phyloP scores from a whole-genome alignment of 1,284 basidiomycete species.

The Polyporus tsugae region DNA sequence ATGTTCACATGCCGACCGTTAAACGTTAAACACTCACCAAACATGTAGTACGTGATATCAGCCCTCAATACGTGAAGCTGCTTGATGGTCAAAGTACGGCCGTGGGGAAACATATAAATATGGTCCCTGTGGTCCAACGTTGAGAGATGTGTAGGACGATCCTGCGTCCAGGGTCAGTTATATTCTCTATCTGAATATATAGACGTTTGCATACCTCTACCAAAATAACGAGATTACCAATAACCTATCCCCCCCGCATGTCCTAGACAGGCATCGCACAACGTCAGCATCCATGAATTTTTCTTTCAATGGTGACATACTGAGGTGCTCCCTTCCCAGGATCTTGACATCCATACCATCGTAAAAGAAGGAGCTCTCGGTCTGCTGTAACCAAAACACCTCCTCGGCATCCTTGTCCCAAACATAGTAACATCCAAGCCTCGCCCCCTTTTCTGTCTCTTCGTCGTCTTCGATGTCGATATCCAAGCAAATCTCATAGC shows the following conservation, averaged over 20 bases:
- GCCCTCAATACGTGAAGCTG: constrained; percentile 10
- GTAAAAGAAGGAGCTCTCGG: constrained; percentile 7
- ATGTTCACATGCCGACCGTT: neutral
- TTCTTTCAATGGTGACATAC: constrained; percentile 21
- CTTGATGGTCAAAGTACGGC: constrained; percentile 1
- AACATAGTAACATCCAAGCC: constrained; percentile 34
- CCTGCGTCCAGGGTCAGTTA: neutral
- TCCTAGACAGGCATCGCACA: neutral
- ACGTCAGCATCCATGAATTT: neutral
- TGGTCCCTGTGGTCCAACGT: constrained; percentile 22
- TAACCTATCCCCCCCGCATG: constrained; percentile 9
- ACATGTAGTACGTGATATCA: constrained; percentile 14
- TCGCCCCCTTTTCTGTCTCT: neutral
- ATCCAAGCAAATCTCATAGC: constrained; percentile 29
- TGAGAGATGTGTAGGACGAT: neutral
- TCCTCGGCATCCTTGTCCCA: constrained; percentile 19
- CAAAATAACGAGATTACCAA: constrained; percentile 7
- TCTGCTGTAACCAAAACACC: constrained; percentile 33
- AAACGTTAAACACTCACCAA: constrained; percentile 20
- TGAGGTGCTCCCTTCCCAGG: constrained; percentile 22
- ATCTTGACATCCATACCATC: constrained; percentile 6
- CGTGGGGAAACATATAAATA: constrained; percentile 33
- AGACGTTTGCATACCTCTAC: neutral
- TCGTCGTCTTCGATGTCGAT: constrained; percentile 20
- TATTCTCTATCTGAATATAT: neutral